Conservation (phyloP, 2,329 filamentous ascomycete species). For the Thelonectria discophora region DNA sequence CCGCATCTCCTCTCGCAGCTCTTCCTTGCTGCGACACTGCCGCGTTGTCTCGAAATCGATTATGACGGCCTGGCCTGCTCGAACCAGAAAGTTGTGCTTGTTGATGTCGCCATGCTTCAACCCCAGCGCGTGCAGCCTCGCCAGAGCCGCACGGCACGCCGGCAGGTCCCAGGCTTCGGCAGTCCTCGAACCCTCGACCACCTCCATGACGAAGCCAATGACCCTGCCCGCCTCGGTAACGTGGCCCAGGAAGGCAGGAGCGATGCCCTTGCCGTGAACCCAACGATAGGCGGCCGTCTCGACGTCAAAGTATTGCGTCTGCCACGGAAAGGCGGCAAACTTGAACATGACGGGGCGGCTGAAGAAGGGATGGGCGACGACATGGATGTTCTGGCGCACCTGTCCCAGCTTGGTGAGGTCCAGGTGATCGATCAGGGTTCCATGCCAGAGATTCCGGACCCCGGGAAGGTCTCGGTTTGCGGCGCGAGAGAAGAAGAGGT, state of each 20-base stretch:
- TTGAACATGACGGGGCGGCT: constrained; percentile 36
- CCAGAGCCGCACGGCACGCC: constrained; percentile 40
- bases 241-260: constrained; percentile 43
- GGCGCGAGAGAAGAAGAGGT: constrained; percentile 42
- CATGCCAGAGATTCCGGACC: constrained; percentile 48
- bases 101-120: constrained; percentile 48
- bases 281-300: constrained; percentile 43
- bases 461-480: constrained; percentile 41
- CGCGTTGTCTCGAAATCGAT: constrained; percentile 44
- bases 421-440: constrained; percentile 45
- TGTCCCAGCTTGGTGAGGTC: constrained; percentile 40
- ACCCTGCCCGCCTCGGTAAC: constrained; percentile 43
- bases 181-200: constrained; percentile 33
- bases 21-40: constrained; percentile 7
- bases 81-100: constrained; percentile 47
- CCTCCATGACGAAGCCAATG: constrained; percentile 42
- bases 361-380: constrained; percentile 36
- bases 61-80: constrained; percentile 37
- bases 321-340: constrained; percentile 42
- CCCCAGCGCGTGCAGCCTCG: constrained; percentile 42
- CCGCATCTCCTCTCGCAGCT: constrained; percentile 3
- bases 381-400: constrained; percentile 42
- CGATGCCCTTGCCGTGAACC: constrained; percentile 40
- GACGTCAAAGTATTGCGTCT: constrained; percentile 40
- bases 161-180: constrained; percentile 42